Base-by-base conservation (phyloP, 139 green algal species). In the Pleodorina starrii region DNA sequence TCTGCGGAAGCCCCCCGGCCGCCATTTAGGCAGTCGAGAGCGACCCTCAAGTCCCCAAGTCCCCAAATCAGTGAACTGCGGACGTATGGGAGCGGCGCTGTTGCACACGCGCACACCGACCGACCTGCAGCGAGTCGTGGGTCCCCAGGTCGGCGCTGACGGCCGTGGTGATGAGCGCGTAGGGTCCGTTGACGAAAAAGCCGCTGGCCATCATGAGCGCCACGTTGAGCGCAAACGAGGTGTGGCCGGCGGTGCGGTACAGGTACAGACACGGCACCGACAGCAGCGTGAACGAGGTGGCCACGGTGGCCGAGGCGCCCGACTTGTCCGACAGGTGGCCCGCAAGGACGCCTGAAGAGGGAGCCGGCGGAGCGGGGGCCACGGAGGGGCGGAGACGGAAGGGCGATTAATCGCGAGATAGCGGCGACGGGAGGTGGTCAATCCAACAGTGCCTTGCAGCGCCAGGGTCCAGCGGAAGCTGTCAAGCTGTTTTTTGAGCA, bases 121-220 rank as follows among this genome's bases (percentile, higher is more conserved):
- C 25, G 78, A 92, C 91, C 85, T 94, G 91, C 71, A 99, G 87
- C 42, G 93, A 97, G 82, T 97, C 94, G 85, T 99, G 97, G 29
- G 94, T 97, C n/a, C 97, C 97, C 19, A 99, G 93, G 91, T 99
- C 97, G 1, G 97, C 97, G n/a, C 92, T 97, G 14, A 99, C 97
- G 0, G 97, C 97, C 1, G 97, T 99, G 29, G 97, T 99, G 92
- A 99, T 99, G 73, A 99, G 95, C 23, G 97, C 97, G 84, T 99
- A 99, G 43, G 97, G 97, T 1, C 97, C 97, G 89, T 99, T 99
- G 14, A 99, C 97, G 43, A 97, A 97, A 78, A 99, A 96, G n/a
- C 97, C 97, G 14, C 92, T 93, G 11, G 94, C 11, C 92, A 97
- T 96, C 94, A 99, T 98, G 2, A 99, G 93, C 11, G 40, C 76